A percentile compares a stretch with the other conserved stretches of the same genome.
These are phyloP conservation scores for Termitomyces sp. DNA, from an alignment of 768 basidiomycete species.

Conservation along the genomic window DNA sequence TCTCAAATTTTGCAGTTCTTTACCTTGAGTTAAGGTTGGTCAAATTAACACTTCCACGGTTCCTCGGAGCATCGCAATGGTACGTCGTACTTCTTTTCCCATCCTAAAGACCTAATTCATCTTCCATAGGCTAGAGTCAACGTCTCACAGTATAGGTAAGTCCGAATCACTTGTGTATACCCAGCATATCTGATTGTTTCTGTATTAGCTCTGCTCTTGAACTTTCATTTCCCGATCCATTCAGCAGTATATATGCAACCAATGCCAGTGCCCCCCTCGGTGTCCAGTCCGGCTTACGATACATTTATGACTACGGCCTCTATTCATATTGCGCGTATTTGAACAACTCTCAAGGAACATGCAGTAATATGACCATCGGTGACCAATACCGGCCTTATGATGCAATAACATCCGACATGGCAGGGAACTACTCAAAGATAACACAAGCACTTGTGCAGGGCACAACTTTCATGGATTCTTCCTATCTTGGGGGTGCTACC, in stretches of 20 bases:
- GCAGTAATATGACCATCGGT: conserved; percentile 59
- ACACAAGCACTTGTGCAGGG: conserved; percentile 49
- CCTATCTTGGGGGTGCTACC: conserved; percentile 59
- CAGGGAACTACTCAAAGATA: conserved; percentile 52
- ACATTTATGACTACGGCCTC: conserved; percentile 74
- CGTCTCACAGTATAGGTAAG: conserved; percentile 69
- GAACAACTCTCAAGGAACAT: conserved; percentile 54
- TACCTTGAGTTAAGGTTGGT: conserved; percentile 51
- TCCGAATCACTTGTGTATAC: conserved; percentile 1
- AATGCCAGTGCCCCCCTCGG: conserved; percentile 64
- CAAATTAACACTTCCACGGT: conserved; percentile 78
- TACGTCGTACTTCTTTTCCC: conserved; percentile 26
- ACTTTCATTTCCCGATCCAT: conserved; percentile 51
- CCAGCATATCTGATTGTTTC: background rate
- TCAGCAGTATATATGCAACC: conserved; percentile 60
- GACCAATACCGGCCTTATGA: conserved; percentile 63
- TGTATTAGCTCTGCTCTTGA: conserved; percentile 46
- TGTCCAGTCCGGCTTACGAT: conserved; percentile 55
- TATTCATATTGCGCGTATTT: conserved; percentile 79
- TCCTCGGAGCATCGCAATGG: conserved; percentile 73
- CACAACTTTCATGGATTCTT: conserved; percentile 56
- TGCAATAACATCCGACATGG: conserved; percentile 65
- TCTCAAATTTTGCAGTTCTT: conserved; percentile 21
- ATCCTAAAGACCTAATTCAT: background rate
- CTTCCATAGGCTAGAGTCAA: conserved; percentile 59